A percentile compares a stretch with the other conserved stretches of the same genome.
Evolutionary conservation across 2,329 filamentous ascomycete genomes (phyloP).

Genomic region (Magnaporthales sp.): DNA sequence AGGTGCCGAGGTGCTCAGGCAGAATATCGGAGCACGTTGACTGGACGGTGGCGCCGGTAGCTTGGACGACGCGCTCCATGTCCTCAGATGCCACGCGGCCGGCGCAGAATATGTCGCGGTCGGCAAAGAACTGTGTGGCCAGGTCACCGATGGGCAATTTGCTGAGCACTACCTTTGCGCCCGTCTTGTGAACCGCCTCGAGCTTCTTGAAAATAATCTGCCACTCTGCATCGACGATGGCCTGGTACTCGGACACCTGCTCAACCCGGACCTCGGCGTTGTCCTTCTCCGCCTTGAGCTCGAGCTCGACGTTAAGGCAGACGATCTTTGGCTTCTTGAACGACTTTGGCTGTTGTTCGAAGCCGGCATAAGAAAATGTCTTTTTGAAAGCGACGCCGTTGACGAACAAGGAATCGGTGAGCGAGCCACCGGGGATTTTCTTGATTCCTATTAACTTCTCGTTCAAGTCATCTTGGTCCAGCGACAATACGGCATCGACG

Average conservation of each 20-base stretch:
- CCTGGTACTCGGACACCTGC: slow-evolving; percentile 98
- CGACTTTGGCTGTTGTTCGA: slow-evolving; percentile 96
- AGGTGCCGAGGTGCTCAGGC: slow-evolving; percentile 80
- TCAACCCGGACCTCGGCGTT: slow-evolving; percentile 97
- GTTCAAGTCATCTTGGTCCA: slow-evolving; percentile 95
- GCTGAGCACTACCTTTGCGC: slow-evolving; percentile 88
- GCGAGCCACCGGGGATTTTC: slow-evolving; percentile 92
- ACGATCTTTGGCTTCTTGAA: slow-evolving; percentile 95
- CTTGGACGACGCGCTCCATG: slow-evolving; percentile 92
- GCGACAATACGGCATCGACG: slow-evolving; percentile 87
- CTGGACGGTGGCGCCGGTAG: slow-evolving; percentile 84
- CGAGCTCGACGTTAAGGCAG: slow-evolving; percentile 94
- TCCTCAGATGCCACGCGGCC: slow-evolving; percentile 87
- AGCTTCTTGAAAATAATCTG: slow-evolving; percentile 99
- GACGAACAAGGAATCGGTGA: slow-evolving; percentile 93
- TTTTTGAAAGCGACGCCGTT: slow-evolving; percentile 99
- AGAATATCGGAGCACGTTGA: slow-evolving; percentile 96
- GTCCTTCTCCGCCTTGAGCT: slow-evolving; percentile 98
- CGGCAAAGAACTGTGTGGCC: slow-evolving; percentile 95
- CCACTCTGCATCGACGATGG: slow-evolving; percentile 98
- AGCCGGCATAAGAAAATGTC: slow-evolving; percentile 97
- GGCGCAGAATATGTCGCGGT: slow-evolving; percentile 96
- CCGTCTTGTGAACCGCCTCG: slow-evolving; percentile 86
- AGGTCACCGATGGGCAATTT: slow-evolving; percentile 96
- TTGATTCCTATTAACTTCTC: slow-evolving; percentile 97